phyloP scores from a whole-genome alignment of 2,329 filamentous ascomycete genomes.

The Aphanoascus verrucosus region DNA sequence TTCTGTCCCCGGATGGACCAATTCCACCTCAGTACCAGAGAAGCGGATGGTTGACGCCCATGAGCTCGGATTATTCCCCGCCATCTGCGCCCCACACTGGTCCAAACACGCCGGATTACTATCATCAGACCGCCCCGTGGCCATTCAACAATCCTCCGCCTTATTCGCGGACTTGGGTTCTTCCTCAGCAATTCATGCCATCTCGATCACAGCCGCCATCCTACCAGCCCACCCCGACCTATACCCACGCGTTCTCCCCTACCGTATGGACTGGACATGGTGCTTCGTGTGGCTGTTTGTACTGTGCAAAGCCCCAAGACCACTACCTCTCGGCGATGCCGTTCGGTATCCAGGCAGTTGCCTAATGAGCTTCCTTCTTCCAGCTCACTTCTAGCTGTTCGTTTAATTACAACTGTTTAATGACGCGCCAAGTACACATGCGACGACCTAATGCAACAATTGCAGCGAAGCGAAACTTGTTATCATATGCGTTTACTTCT shows the following conservation, averaged over 20 bases:
- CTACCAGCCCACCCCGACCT: conserved; percentile 40
- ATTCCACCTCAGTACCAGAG: conserved; percentile 44
- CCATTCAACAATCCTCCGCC: conserved; percentile 34
- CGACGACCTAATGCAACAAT: conserved; percentile 10
- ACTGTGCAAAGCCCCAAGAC: conserved; percentile 41
- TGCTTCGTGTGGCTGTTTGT: conserved; percentile 38
- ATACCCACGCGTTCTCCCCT: conserved; percentile 37
- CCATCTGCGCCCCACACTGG: conserved; percentile 41
- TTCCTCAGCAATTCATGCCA: conserved; percentile 28
- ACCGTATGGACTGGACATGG: conserved; percentile 40
- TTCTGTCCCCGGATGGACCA: conserved; percentile 34
- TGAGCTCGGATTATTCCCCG: conserved; percentile 42
- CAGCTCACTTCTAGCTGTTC: conserved; percentile 10
- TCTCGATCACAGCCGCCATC: conserved; percentile 38
- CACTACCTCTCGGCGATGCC: conserved; percentile 39
- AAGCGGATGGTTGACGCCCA: conserved; percentile 38
- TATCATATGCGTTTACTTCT: conserved; percentile 6
- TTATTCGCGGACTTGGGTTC: conserved; percentile 33
- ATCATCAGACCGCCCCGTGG: conserved; percentile 35
- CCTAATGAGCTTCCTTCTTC: conserved; percentile 27
- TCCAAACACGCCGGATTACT: conserved; percentile 40
- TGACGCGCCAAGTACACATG: conserved; percentile 4
- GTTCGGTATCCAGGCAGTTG: conserved; percentile 40
- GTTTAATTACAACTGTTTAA: conserved; percentile 13
- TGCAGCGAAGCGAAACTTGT: conserved; percentile 11